phyloP scores from a whole-genome alignment of 108 stramenopile species.

The Fistulifera pelliculosa region DNA sequence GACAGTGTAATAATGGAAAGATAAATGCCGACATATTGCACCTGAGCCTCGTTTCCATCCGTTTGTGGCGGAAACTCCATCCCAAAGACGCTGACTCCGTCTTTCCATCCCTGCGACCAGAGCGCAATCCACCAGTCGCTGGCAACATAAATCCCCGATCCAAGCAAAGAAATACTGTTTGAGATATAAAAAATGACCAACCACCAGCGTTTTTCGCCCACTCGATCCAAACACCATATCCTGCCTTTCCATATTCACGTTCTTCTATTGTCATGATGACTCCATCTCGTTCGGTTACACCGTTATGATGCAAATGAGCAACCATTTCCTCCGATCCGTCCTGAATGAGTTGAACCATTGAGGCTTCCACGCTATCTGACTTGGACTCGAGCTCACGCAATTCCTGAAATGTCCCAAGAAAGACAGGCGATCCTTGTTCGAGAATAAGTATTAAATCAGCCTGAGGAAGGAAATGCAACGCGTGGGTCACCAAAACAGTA shows the following conservation, averaged over 20 bases:
- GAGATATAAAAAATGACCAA: conserved; percentile 26
- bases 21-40: conserved; percentile 45
- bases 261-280: conserved; percentile 60
- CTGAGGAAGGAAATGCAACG: conserved; percentile 65
- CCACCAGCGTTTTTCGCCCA: conserved; percentile 84
- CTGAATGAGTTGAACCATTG: conserved; percentile 21
- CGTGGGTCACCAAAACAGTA: conserved; percentile 84
- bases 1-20: conserved; percentile 36
- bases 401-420: conserved; percentile 67
- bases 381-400: conserved; percentile 16
- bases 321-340: neutral
- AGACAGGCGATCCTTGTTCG: conserved; percentile 52
- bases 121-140: conserved; percentile 72
- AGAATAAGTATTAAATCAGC: conserved; percentile 70
- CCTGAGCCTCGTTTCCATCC: conserved; percentile 52
- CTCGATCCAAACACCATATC: conserved; percentile 50
- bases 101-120: conserved; percentile 62
- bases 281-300: conserved; percentile 5
- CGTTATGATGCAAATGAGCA: neutral
- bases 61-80: conserved; percentile 49
- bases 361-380: conserved; percentile 59
- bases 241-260: conserved; percentile 67
- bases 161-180: conserved; percentile 40
- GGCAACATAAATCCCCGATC: conserved; percentile 71
- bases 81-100: conserved; percentile 40